Evolutionary conservation across 345 rosid genomes (phyloP).

Genomic region (Gossypioides kirkii): DNA sequence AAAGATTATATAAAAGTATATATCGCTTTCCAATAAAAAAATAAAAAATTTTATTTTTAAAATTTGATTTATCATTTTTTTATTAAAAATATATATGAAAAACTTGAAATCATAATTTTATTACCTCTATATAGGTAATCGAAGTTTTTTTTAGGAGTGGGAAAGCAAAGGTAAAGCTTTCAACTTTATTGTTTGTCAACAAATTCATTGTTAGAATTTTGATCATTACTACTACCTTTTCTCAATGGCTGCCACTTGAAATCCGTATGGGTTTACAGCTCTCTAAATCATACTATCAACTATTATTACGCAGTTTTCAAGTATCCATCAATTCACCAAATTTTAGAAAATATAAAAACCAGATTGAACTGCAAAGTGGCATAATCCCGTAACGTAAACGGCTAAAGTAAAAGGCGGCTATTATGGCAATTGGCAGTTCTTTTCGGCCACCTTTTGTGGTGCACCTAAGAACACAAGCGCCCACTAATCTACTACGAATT

Average conservation of each 20-base stretch:
- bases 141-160: neutral
- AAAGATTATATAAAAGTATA: too few relatives aligned
- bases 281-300: neutral
- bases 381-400: neutral
- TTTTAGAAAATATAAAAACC: neutral
- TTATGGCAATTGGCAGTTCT: neutral
- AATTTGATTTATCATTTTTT: too few relatives aligned
- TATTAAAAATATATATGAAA: too few relatives aligned
- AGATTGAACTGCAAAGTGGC: neutral
- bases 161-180: neutral
- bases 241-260: neutral
- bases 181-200: neutral
- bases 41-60: neutral
- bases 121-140: too few relatives aligned
- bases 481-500: neutral
- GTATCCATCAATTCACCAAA: neutral
- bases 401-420: neutral
- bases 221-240: neutral
- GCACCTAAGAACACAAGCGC: neutral
- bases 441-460: neutral
- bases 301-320: neutral
- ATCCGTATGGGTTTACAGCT: constrained; percentile 4
- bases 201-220: neutral
- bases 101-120: too few relatives aligned
- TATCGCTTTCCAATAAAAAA: neutral